Base-by-base conservation (phyloP, 2,329 filamentous ascomycete genomes). In the Gliomastix tumulicola region DNA sequence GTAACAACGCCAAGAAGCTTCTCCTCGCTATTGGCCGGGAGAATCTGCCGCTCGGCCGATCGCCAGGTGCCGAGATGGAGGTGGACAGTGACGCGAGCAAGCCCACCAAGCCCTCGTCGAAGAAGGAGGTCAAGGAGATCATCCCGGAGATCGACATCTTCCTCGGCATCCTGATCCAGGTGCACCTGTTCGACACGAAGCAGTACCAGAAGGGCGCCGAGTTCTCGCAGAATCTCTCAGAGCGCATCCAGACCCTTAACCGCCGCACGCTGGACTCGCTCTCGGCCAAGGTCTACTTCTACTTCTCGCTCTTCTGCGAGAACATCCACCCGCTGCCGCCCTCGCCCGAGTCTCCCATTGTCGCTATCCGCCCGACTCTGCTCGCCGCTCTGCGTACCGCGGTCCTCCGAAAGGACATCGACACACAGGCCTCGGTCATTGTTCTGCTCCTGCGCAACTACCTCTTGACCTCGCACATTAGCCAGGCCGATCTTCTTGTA, bases 341-440 rank as follows among this genome's bases (percentile, higher is more conserved):
- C 18, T 96, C 89, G 36, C 84, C 88, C 38, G 82, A 87, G 52
- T 94, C 89, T 7, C 84, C 88, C 4, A 79, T 95, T 47, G 85
- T 96, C 43, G 74, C 82, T 28, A 88, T 95, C 53, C 84, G 92
- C 41, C 87, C 89, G 38, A 83, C 81, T 44, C 76, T 98, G 35
- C 79, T 98, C 38, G 81, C 86, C 37, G 90, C 89, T 15, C 79
- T 98, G 41, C 80, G 92, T 53, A 97, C 90, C 32, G 87, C 92
- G n/a, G 92, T 97, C 20, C 73, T 98, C 45, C 84, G 92, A 50
- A 97, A 97, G 68, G 92, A 98, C 61, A 80, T 88, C 46, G 92
- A 98, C 53, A 96, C 87, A n/a, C 90, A 97, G 66, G 88, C 92
- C 20, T 88, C 90, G 1, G 88, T 97, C 49, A 97, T 94, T 48